Percentiles rank a stretch among this genome's conserved stretches.
Evolutionary conservation across 495 filamentous ascomycete species (phyloP).

Genomic region (Penicillium argentinense): DNA sequence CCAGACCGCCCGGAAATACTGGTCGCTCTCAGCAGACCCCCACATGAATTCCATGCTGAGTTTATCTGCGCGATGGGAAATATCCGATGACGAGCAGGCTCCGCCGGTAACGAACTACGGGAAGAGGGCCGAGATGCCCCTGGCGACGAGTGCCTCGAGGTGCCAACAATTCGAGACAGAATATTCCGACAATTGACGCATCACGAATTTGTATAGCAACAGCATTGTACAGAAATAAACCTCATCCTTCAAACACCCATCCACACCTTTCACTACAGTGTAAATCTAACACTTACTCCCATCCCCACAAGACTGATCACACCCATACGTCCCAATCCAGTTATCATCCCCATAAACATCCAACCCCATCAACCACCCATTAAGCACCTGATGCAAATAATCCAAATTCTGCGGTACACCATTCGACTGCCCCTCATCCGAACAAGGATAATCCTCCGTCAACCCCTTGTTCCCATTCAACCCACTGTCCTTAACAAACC

Average conservation of each 20-base stretch:
- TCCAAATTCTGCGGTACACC: slow-evolving; percentile 33
- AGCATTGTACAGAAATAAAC: no score
- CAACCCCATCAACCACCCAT: slow-evolving; percentile 32
- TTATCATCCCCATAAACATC: slow-evolving; percentile 28
- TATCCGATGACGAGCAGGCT: neutral
- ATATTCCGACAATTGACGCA: no score
- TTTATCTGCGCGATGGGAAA: neutral
- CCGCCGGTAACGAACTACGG: no score
- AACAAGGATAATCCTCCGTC: slow-evolving; percentile 33
- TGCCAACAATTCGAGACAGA: neutral
- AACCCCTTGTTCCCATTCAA: slow-evolving; percentile 24
- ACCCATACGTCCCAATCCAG: slow-evolving; percentile 27
- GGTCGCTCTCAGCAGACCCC: neutral
- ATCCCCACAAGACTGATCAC: slow-evolving; percentile 15
- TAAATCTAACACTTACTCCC: slow-evolving; percentile 18
- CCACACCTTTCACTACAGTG: no score
- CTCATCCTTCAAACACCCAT: no score
- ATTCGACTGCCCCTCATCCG: slow-evolving; percentile 26
- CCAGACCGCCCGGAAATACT: neutral
- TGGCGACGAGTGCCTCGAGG: no score
- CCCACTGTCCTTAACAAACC: slow-evolving; percentile 27
- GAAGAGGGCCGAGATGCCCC: no score
- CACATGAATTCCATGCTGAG: neutral
- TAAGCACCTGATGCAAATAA: slow-evolving; percentile 31
- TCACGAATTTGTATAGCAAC: no score